phyloP scores from a whole-genome alignment of 164 flowering plant genomes.

The Kingdonia uniflora region DNA sequence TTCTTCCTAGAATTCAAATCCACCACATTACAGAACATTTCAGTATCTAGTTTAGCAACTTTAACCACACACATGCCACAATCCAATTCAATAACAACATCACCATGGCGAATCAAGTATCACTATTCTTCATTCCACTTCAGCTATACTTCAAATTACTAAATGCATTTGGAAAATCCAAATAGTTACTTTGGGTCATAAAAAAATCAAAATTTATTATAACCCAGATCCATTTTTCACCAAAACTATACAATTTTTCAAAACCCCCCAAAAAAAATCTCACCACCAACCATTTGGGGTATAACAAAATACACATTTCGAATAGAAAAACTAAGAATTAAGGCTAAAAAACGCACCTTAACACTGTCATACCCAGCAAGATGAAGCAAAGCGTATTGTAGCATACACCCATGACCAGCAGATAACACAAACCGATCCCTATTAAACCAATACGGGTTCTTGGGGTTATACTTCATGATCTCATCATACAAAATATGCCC shows the following conservation, averaged over 20 bases:
- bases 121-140: too few relatives aligned
- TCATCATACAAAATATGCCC: conserved; percentile 89
- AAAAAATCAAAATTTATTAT: neutral
- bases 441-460: conserved; percentile 94
- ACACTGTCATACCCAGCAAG: conserved; percentile 95
- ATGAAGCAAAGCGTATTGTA: conserved; percentile 92
- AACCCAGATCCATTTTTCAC: conserved; percentile 1
- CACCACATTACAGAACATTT: neutral
- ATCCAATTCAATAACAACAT: too few relatives aligned
- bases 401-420: conserved; percentile 98
- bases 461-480: conserved; percentile 89
- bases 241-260: neutral
- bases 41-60: too few relatives aligned
- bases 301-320: neutral
- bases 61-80: too few relatives aligned
- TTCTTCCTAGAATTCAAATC: conserved; percentile 45
- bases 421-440: conserved; percentile 91
- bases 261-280: conserved; percentile 3
- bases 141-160: too few relatives aligned
- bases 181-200: neutral
- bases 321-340: neutral
- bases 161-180: too few relatives aligned
- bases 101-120: too few relatives aligned
- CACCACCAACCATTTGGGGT: neutral
- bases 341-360: conserved; percentile 26